Conservation (phyloP, 2,329 filamentous ascomycete genomes). For the Acrocalymma vagum region DNA sequence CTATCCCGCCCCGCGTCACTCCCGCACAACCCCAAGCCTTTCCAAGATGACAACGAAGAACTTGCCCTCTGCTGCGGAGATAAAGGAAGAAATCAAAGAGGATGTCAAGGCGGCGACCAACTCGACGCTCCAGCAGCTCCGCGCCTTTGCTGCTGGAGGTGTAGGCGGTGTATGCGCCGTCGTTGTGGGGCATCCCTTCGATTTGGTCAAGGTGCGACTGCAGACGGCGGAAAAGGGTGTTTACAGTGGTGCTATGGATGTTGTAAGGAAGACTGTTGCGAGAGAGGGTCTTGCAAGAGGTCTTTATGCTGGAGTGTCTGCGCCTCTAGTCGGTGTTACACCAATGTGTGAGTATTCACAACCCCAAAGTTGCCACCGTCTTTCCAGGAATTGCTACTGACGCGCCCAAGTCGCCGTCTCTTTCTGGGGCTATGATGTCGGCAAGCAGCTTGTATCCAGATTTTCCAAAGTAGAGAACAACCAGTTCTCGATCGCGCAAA, state of each 20-base stretch:
- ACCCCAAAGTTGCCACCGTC: neutral
- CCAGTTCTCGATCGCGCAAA: slow-evolving; percentile 82
- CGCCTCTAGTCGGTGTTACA: slow-evolving; percentile 92
- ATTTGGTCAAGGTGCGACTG: slow-evolving; percentile 95
- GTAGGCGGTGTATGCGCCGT: slow-evolving; percentile 95
- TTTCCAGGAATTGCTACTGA: slow-evolving; percentile 12
- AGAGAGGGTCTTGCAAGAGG: slow-evolving; percentile 82
- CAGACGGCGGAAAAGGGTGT: slow-evolving; percentile 96
- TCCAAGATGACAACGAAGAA: slow-evolving; percentile 35
- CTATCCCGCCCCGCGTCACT: slow-evolving; percentile 11
- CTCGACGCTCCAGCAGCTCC: slow-evolving; percentile 69
- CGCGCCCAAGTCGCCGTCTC: slow-evolving; percentile 65
- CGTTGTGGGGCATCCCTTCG: slow-evolving; percentile 92
- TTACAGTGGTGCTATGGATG: slow-evolving; percentile 89
- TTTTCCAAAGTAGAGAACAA: slow-evolving; percentile 72
- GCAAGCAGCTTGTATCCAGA: slow-evolving; percentile 83
- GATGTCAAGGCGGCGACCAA: slow-evolving; percentile 61
- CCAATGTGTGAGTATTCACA: slow-evolving; percentile 85
- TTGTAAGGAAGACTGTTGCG: slow-evolving; percentile 87
- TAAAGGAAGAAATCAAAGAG: slow-evolving; percentile 60
- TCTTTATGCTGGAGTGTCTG: slow-evolving; percentile 95
- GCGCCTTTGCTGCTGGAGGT: slow-evolving; percentile 87
- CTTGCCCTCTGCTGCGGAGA: slow-evolving; percentile 42
- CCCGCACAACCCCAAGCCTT: slow-evolving; percentile 31
- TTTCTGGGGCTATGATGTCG: slow-evolving; percentile 91